Evolutionary conservation across 202 grass and related monocot species (phyloP), one percentile per base, ranked within the genome.

Genomic region (Digitaria exilis): DNA sequence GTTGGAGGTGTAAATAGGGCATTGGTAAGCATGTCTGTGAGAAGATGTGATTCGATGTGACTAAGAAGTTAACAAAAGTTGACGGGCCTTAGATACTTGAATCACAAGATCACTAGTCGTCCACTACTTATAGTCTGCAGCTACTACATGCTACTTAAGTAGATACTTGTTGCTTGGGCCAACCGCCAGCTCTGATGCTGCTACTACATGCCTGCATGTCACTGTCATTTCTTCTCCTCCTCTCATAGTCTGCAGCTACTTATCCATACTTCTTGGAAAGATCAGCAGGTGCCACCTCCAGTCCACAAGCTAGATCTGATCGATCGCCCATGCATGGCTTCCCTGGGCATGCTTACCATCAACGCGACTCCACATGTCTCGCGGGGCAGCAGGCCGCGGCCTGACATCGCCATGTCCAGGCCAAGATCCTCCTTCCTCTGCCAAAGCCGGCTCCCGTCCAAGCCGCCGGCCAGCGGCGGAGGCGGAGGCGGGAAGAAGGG

Each of bases 311-410:
- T 65, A 66, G 25, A 86, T 71, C 88, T 24, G 17, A 85, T 54
- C 35, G 21, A 85, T 37, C 75, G 65, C 35, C 69, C 52, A 81
- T 88, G 78, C 80, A 94, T 91, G 88, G 77, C 92, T 75, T 62
- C 90, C 60, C 64, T 68, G n/a, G 22, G 67, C 66, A 26, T 59
- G 61, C 51, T 84, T 28, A 43, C 78, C 72, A 68, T 25, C 54
- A 80, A 28, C 72, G 35, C 79, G 77, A 78, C 70, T 75, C 67
- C 81, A 57, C 69, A 72, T 42, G 75, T 29, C 26, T 42, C 79
- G 18, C 76, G 52, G 13, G 43, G 22, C 73, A 52, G 57, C 35
- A 48, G 78, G 43, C 84, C 59, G n/a, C 85, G 39, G 22, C 62
- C 65, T 29, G 49, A 41, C 81, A 44, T 2, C 28, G 17, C 46